phyloP scores from a whole-genome alignment of 345 rosid species.

The Adansonia digitata region DNA sequence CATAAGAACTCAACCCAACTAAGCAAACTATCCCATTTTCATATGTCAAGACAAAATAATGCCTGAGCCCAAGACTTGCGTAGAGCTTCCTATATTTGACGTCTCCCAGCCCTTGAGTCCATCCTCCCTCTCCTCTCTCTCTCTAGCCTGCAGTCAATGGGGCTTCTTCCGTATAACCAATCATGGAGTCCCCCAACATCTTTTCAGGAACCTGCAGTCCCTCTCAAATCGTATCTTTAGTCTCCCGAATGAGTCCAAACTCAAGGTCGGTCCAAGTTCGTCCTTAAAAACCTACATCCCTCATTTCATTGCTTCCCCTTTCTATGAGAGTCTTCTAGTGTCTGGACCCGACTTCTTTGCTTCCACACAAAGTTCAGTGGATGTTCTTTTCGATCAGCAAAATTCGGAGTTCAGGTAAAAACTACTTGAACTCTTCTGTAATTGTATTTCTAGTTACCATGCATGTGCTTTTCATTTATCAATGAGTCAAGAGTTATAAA shows the following conservation, averaged over 20 bases:
- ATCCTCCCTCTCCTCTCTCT: conserved; percentile 18
- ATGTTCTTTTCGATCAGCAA: conserved; percentile 12
- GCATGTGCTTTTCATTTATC: not conserved
- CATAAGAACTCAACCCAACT: conserved; percentile 10
- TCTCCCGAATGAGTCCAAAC: conserved; percentile 29
- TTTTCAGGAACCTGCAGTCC: conserved; percentile 19
- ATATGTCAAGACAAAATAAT: conserved; percentile 1
- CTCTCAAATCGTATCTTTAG: conserved; percentile 25
- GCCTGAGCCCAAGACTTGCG: conserved; percentile 21
- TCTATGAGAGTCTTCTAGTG: conserved; percentile 34
- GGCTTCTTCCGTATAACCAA: conserved; percentile 40
- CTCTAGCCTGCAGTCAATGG: conserved; percentile 33
- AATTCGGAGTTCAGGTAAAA: conserved; percentile 29
- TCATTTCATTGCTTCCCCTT: conserved; percentile 43
- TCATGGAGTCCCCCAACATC: conserved; percentile 33
- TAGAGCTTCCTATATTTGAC: conserved; percentile 31
- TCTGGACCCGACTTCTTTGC: conserved; percentile 30
- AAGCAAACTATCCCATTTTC: conserved; percentile 13
- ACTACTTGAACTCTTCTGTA: not conserved
- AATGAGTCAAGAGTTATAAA: not conserved
- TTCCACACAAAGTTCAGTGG: conserved; percentile 33
- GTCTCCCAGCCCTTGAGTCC: conserved; percentile 28
- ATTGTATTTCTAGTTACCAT: not conserved
- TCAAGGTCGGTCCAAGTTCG: conserved; percentile 33
- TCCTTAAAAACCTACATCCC: conserved; percentile 30